Percentiles rank a stretch among this genome's conserved stretches.
These are phyloP conservation scores for Spathaspora passalidarum DNA, from an alignment of 805 yeast species.

Conservation along the genomic window DNA sequence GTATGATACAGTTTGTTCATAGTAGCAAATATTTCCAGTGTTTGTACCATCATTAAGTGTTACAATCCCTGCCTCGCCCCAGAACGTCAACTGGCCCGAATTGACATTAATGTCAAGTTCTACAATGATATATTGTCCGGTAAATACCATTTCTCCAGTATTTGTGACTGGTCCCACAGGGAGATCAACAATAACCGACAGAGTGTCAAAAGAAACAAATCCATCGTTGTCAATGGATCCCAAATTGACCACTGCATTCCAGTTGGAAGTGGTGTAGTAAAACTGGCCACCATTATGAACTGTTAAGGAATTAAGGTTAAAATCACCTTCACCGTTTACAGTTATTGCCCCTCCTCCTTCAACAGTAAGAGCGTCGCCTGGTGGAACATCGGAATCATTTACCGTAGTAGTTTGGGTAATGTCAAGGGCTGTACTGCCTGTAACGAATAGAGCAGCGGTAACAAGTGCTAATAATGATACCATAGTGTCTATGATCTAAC, in stretches of 20 bases:
- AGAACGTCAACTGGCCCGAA: not conserved
- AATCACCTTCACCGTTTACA: not conserved
- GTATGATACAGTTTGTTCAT: not conserved
- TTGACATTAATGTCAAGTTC: not conserved
- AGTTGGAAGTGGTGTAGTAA: not conserved
- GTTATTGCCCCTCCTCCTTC: not conserved
- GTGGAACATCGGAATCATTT: not conserved
- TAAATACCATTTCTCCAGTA: not conserved
- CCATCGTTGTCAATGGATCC: not conserved
- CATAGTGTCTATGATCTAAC: no score
- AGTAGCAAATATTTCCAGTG: not conserved
- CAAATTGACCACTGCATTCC: not conserved
- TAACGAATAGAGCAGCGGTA: not conserved
- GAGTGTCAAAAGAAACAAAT: not conserved
- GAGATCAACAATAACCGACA: not conserved
- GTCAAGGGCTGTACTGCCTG: not conserved
- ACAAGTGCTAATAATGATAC: not conserved
- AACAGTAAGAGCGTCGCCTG: not conserved
- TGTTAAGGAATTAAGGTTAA: not conserved
- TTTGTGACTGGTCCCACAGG: not conserved
- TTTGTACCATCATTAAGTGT: not conserved
- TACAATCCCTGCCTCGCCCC: not conserved
- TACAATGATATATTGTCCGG: not conserved
- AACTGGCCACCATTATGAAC: not conserved
- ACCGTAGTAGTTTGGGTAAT: not conserved